Conservation (phyloP, 2,329 filamentous ascomycete genomes). For the Penicillium sp. region DNA sequence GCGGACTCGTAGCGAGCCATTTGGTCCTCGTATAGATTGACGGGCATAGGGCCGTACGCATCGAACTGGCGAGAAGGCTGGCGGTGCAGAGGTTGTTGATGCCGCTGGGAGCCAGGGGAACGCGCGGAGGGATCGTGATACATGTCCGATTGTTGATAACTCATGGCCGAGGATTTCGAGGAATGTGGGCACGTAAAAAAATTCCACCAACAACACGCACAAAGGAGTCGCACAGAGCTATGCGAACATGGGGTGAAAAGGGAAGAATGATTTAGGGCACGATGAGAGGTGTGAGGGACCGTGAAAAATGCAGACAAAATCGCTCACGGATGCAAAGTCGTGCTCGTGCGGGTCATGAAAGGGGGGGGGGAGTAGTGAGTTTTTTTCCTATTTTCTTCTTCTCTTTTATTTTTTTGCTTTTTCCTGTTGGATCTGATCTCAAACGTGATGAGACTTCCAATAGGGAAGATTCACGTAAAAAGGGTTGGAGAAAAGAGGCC, state of each 20-base stretch:
- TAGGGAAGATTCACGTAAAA: not conserved
- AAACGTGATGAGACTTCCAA: not conserved
- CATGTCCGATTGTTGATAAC: conserved; percentile 44
- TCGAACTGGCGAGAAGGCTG: conserved; percentile 76
- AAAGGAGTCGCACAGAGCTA: conserved; percentile 2
- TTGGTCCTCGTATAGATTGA: conserved; percentile 68
- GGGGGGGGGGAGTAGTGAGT: not conserved
- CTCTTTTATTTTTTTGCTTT: conserved; percentile 8
- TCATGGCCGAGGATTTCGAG: conserved; percentile 29
- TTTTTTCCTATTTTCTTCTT: conserved; percentile 6
- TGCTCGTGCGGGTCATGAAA: conserved; percentile 19
- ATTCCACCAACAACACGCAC: conserved; percentile 22
- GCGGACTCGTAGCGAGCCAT: conserved; percentile 54
- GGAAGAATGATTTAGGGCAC: conserved; percentile 1
- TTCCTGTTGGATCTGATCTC: conserved; percentile 1
- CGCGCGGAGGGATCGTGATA: conserved; percentile 68
- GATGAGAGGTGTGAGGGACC: conserved; percentile 5
- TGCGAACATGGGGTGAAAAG: conserved; percentile 1
- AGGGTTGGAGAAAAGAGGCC: not conserved
- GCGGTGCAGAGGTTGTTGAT: conserved; percentile 61
- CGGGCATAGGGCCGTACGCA: conserved; percentile 61
- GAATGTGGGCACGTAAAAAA: conserved; percentile 31
- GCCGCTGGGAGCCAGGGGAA: conserved; percentile 69
- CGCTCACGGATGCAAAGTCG: conserved; percentile 19
- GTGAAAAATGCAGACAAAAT: conserved; percentile 14